phyloP scores from a whole-genome alignment of 2,329 filamentous ascomycete genomes.

The Aspergillus transmontanensis region DNA sequence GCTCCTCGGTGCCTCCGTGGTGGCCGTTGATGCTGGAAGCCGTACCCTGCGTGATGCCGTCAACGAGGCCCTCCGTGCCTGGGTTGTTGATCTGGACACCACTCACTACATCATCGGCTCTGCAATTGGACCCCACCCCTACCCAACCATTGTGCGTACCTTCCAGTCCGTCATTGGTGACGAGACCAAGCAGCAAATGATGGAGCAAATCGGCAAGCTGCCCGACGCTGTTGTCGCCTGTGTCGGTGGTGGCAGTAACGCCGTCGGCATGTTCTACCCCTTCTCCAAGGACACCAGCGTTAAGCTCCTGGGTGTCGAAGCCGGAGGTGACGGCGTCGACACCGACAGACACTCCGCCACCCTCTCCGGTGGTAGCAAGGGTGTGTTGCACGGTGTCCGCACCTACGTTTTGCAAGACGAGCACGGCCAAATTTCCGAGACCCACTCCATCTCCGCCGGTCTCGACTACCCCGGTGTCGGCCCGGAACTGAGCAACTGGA shows the following conservation, averaged over 20 bases:
- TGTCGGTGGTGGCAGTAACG: constrained; percentile 93
- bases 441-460: constrained; percentile 93
- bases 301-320: constrained; percentile 90
- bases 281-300: constrained; percentile 84
- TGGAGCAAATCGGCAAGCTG: constrained; percentile 78
- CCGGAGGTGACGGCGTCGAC: constrained; percentile 88
- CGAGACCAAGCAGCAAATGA: constrained; percentile 93
- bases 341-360: constrained; percentile 86
- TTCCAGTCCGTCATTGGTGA: constrained; percentile 96
- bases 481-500: constrained; percentile 89
- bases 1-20: constrained; percentile 86
- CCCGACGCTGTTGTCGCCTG: constrained; percentile 96
- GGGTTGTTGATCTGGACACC: constrained; percentile 89
- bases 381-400: constrained; percentile 91
- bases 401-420: constrained; percentile 94
- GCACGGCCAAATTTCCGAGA: constrained; percentile 91
- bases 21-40: constrained; percentile 89
- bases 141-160: constrained; percentile 94
- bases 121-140: constrained; percentile 95
- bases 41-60: constrained; percentile 83
- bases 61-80: constrained; percentile 91
- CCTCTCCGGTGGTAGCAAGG: constrained; percentile 80
- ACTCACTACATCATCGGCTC: constrained; percentile 99
- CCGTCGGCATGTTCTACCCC: constrained; percentile 97
- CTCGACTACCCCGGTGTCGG: constrained; percentile 97